Evolutionary conservation across 305 asterid genomes (phyloP).

Genomic region (Caryopteris hybrid): DNA sequence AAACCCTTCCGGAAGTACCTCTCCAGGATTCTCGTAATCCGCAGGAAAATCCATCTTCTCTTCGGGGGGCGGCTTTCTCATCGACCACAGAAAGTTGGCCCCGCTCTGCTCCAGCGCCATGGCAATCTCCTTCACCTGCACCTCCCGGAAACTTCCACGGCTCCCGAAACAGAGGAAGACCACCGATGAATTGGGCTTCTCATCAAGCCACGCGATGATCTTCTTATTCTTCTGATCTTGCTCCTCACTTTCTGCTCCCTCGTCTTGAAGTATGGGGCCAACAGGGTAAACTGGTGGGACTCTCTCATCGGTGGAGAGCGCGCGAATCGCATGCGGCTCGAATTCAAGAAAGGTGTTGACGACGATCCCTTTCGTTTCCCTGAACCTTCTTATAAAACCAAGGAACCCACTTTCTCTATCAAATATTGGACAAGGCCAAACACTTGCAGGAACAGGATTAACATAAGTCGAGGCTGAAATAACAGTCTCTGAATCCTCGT

Average conservation of each 20-base stretch:
- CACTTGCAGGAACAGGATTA: conserved; percentile 33
- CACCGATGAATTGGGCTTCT: conserved; percentile 37
- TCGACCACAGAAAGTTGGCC: conserved; percentile 43
- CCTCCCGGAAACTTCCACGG: conserved; percentile 17
- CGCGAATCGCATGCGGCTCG: conserved; percentile 26
- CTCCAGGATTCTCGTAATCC: conserved; percentile 22
- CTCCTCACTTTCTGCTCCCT: not conserved
- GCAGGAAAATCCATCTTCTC: conserved; percentile 10
- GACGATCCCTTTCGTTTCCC: conserved; percentile 38
- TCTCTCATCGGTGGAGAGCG: conserved; percentile 20
- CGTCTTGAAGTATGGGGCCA: conserved; percentile 34
- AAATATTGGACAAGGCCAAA: conserved; percentile 22
- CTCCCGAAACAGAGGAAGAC: conserved; percentile 54
- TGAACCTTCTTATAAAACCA: not conserved
- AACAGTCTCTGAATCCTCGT: conserved; percentile 2
- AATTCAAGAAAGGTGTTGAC: conserved; percentile 39
- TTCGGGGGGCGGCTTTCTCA: conserved; percentile 33
- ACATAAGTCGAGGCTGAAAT: conserved; percentile 20
- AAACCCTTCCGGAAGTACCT: conserved; percentile 40
- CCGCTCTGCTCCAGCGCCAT: conserved; percentile 36
- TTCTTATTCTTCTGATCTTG: not conserved
- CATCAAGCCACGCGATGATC: conserved; percentile 37
- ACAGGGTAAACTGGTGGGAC: conserved; percentile 39
- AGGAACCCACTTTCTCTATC: not conserved
- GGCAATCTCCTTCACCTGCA: conserved; percentile 45